Evolutionary conservation across 306 rosid genomes (phyloP), one percentile per base, ranked within the genome.

Genomic region (Quercus alba): DNA sequence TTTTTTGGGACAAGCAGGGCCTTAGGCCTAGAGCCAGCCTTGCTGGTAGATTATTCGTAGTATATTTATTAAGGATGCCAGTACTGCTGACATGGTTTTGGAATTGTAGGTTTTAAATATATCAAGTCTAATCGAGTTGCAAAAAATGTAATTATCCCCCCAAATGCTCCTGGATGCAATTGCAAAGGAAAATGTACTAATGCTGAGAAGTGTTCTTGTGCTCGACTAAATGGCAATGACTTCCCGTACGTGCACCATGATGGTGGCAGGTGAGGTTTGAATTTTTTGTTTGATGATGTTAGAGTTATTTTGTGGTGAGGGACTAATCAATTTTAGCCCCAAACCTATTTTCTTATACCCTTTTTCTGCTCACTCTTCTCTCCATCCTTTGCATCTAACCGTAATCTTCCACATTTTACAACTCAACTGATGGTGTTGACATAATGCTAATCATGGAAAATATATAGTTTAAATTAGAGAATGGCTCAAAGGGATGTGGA

Each of bases 251-350:
- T 95, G 77, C 86, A 85, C 55, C 92, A 84, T 66, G 89, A 95
- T 88, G 98, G 99, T 81, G 99, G 97, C 88, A 93, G 99, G 99
- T 95, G 75, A 79, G 93, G 74, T 30, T 64, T 30, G 46, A 17
- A 6, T 10, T 15, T 9, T 64, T 64, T 20, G 23, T 28, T 64
- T 31, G 70, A 64, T 17, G 21, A 28, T 12, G 54, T 49, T 49
- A 49, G 54, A 49, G 15, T 49, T 49, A 49, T 13, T 49, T 49
- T 5, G 4, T 49, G 12, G 11, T 41, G 46, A 41, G 46, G 46
- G 11, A 41, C 46, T 41, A 41, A 41, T 41, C 46, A 41, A 41
- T 41, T 41, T 41, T 41, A 8, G 46, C 3, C 46, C 3, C 46
- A 41, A 41, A 41, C 46, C 46, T 41, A 41, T 41, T 41, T 41